These are phyloP conservation scores for Ganoderma meredithae DNA, from an alignment of 1,284 basidiomycete species.

Conservation along the genomic window DNA sequence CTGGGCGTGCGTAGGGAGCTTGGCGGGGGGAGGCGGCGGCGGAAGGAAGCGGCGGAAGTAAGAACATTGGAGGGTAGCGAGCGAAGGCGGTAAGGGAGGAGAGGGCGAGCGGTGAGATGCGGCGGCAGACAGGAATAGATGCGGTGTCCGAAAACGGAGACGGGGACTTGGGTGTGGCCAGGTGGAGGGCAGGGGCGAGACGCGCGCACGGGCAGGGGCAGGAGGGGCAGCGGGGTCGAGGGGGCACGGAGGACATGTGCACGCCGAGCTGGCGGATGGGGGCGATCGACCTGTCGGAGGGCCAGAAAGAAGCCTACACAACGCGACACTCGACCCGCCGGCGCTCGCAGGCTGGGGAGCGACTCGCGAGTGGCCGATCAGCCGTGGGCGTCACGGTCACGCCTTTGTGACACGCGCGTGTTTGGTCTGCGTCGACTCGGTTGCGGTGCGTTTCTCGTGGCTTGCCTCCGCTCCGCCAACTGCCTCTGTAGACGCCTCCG, in stretches of 20 bases:
- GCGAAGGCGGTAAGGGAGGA: slow-evolving; percentile 18
- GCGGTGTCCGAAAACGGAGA: slow-evolving; percentile 22
- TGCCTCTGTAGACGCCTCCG: slow-evolving; percentile 19
- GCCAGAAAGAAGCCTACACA: background rate
- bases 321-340: background rate
- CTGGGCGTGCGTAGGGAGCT: slow-evolving; percentile 1
- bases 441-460: slow-evolving; percentile 11
- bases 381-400: slow-evolving; percentile 1
- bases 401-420: slow-evolving; percentile 12
- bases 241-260: background rate
- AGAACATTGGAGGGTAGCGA: slow-evolving; percentile 5
- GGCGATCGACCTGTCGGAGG: background rate
- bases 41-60: slow-evolving; percentile 27
- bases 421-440: slow-evolving; percentile 8
- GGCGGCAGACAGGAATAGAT: slow-evolving; percentile 27
- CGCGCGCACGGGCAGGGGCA: background rate
- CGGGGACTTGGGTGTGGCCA: slow-evolving; percentile 28
- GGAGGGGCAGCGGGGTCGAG: background rate
- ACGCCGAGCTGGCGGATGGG: slow-evolving; percentile 1
- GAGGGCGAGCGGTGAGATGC: slow-evolving; percentile 19
- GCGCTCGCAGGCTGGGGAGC: background rate
- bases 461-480: slow-evolving; percentile 28
- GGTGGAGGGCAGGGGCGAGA: background rate
- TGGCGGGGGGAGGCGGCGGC: slow-evolving; percentile 7
- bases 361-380: background rate